These are phyloP conservation scores for Heracleum sosnowskyi DNA, from an alignment of 129 eudicot genomes.

Conservation along the genomic window DNA sequence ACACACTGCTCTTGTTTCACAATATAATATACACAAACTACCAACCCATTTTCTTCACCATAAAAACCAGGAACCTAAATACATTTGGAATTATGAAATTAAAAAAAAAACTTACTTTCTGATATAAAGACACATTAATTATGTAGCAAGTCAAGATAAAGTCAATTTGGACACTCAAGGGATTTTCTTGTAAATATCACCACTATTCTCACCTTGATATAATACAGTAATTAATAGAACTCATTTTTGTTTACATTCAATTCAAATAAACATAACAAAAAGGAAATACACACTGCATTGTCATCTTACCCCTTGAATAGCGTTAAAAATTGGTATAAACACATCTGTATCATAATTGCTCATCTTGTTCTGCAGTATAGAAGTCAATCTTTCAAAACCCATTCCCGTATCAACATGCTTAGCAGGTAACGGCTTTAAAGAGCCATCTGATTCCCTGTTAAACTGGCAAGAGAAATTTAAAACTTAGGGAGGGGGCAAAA, in stretches of 20 bases:
- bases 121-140: not conserved
- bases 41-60: not conserved
- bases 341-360: slow-evolving; percentile 97
- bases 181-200: not conserved
- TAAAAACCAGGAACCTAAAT: not conserved
- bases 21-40: not conserved
- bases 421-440: slow-evolving; percentile 81
- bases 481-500: not conserved
- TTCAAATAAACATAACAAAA: not conserved
- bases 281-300: not conserved
- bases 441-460: slow-evolving; percentile 86
- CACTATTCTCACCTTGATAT: not conserved
- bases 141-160: not conserved
- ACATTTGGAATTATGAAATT: not conserved
- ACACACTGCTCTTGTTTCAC: not conserved
- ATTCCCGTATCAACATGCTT: slow-evolving; percentile 96
- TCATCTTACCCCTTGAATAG: slow-evolving; percentile 70
- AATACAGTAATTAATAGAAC: not conserved
- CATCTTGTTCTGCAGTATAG: slow-evolving; percentile 90
- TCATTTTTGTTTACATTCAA: not conserved
- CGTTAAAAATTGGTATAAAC: slow-evolving; percentile 76
- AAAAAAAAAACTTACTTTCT: not conserved
- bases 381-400: slow-evolving; percentile 98
- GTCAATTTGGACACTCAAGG: not conserved
- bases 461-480: slow-evolving; percentile 33